phyloP scores from a whole-genome alignment of 2,329 filamentous ascomycete genomes.

The Phyllosticta paracitricarpa region DNA sequence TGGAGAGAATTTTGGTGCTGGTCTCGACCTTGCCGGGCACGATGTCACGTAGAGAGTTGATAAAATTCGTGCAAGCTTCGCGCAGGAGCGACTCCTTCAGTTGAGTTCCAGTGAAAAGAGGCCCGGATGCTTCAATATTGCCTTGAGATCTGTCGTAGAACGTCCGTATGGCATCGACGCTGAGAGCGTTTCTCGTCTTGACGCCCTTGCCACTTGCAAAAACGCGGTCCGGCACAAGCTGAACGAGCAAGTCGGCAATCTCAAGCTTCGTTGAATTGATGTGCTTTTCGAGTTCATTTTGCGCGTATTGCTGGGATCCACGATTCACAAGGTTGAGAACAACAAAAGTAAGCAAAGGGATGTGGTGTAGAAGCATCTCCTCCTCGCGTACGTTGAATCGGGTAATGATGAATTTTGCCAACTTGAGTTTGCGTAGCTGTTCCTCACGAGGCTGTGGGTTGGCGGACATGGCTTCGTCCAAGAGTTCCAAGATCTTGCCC shows the following conservation, averaged over 20 bases:
- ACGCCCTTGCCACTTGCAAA: slow-evolving; percentile 13
- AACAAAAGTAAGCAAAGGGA: slow-evolving; percentile 64
- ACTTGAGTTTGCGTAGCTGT: slow-evolving; percentile 51
- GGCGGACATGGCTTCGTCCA: slow-evolving; percentile 40
- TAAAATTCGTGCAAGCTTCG: slow-evolving; percentile 21
- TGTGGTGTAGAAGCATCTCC: slow-evolving; percentile 84
- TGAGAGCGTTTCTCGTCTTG: neutral
- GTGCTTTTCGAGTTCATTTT: neutral
- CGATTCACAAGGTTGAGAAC: slow-evolving; percentile 41
- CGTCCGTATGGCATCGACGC: slow-evolving; percentile 16
- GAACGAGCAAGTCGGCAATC: slow-evolving; percentile 27
- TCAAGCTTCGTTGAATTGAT: slow-evolving; percentile 18
- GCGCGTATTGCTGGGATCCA: slow-evolving; percentile 16
- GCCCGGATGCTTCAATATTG: slow-evolving; percentile 22
- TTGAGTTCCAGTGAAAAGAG: slow-evolving; percentile 18
- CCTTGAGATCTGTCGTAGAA: slow-evolving; percentile 30
- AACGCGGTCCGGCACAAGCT: slow-evolving; percentile 27
- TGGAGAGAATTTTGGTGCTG: slow-evolving; percentile 24
- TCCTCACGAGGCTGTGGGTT: slow-evolving; percentile 42
- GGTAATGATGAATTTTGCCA: slow-evolving; percentile 71
- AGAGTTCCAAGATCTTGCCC: slow-evolving; percentile 63
- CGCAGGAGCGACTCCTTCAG: slow-evolving; percentile 22
- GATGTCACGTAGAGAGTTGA: slow-evolving; percentile 14
- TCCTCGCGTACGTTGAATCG: slow-evolving; percentile 94
- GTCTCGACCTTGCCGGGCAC: slow-evolving; percentile 17